Conservation (phyloP, 345 rosid genomes). For the Linum trigynum region DNA sequence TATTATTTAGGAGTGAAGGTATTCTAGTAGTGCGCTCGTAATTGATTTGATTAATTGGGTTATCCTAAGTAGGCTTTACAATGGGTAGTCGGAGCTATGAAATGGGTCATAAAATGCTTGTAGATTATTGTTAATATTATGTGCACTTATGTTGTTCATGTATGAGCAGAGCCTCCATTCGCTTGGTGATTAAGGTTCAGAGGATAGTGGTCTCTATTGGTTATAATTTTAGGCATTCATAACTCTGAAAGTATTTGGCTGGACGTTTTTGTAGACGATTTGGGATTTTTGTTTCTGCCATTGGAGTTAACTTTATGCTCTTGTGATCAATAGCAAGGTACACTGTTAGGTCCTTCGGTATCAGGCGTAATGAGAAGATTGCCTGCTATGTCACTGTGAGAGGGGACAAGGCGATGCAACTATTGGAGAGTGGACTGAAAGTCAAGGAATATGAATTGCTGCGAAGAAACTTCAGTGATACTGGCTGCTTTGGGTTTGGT, state of each 20-base stretch:
- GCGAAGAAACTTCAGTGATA: conserved; percentile 91
- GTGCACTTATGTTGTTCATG: not conserved
- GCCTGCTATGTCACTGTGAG: conserved; percentile 96
- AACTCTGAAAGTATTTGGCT: too few relatives aligned
- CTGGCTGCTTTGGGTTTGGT: conserved; percentile 95
- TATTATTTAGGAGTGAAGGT: not conserved
- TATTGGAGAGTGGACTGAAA: conserved; percentile 90
- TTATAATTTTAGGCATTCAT: not conserved
- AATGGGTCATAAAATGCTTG: too few relatives aligned
- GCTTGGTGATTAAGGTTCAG: not conserved
- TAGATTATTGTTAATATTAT: not conserved
- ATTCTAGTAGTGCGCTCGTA: too few relatives aligned
- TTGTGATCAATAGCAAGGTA: conserved; percentile 56
- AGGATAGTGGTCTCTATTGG: not conserved
- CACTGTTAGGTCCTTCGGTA: conserved; percentile 94
- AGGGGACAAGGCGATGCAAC: conserved; percentile 98
- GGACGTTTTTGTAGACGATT: too few relatives aligned
- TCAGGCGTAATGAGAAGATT: conserved; percentile 93
- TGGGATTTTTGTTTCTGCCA: not conserved
- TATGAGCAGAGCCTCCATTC: not conserved
- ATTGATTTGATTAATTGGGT: too few relatives aligned
- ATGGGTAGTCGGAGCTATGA: too few relatives aligned
- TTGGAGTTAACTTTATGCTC: not conserved
- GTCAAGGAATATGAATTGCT: conserved; percentile 95
- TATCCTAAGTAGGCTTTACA: too few relatives aligned